Evolutionary conservation across 129 eudicot genomes (phyloP), one percentile per base, ranked within the genome.

Genomic region (Smallanthus sonchifolius): DNA sequence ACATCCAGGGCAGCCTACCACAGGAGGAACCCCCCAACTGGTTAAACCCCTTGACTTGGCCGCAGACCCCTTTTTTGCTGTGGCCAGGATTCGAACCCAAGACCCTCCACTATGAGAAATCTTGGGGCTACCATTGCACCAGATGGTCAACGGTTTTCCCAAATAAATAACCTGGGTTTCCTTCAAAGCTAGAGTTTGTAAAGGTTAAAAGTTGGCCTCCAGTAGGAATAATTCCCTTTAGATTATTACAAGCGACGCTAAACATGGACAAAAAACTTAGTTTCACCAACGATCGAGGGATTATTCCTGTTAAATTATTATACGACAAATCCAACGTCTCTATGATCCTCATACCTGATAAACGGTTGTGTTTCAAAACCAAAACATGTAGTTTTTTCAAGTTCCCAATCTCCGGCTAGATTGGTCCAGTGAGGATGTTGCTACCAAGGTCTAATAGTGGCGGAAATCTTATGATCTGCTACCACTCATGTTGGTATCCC

Each of bases 311-410:
- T 15, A 84, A 73, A 56, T 74, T 44, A 51, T 86, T 89, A 67
- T 74, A 73, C 2, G 91, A 89, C 68, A 89, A 73, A 78, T 89
- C 89, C 75, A 89, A 38, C 13, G 59, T 68, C 83, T 84, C 85
- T 19, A 89, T 59, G 71, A 74, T 82, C 10, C 70, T 77, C 87
- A 84, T 77, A 35, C 83, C 84, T 9, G 91, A 76, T 42, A 86
- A 77, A n/a, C 75, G 73, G 68, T 89, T 84, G 65, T 65, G 44
- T 55, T 80, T 82, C 43, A 89, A 69, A 69, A 82, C 81, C 76
- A 89, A 78, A 51, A 75, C 62, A 47, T 84, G 84, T 48, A 89
- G 17, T 57, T 56, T 71, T 71, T 10, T 55, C 19, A 72, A 9
- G 39, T 39, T 56, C 10, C 76, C 75, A 38, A 49, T 86, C 73